Evolutionary conservation across 768 basidiomycete genomes (phyloP).

Genomic region (Lyophyllum semitale): DNA sequence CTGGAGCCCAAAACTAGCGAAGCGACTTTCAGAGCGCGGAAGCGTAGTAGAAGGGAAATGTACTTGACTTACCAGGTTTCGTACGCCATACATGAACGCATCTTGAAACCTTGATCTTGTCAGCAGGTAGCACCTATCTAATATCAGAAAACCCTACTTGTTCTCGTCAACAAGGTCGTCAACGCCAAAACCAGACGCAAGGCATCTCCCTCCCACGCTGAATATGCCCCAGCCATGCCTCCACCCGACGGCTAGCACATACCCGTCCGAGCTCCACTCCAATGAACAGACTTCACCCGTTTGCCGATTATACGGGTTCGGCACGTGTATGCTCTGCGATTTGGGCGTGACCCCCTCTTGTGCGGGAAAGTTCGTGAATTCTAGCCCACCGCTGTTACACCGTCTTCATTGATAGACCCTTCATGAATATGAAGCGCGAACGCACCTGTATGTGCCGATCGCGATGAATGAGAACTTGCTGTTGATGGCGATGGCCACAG

Average conservation of each 20-base stretch:
- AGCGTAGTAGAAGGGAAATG: no score
- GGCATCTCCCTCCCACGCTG: constrained; percentile 85
- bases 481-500: constrained; percentile 70
- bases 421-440: background rate
- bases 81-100: constrained; percentile 81
- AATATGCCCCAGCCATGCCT: constrained; percentile 87
- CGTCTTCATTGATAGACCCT: background rate
- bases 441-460: constrained; percentile 72
- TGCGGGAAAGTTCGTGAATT: constrained; percentile 70
- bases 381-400: constrained; percentile 57
- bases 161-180: constrained; percentile 61
- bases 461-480: constrained; percentile 81
- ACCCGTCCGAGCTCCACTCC: constrained; percentile 96
- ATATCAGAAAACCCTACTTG: constrained; percentile 36
- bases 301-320: constrained; percentile 57
- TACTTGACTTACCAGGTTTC: constrained; percentile 70
- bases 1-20: constrained; percentile 87
- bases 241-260: constrained; percentile 93
- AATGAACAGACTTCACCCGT: constrained; percentile 67
- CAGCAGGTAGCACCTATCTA: constrained; percentile 6
- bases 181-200: constrained; percentile 75
- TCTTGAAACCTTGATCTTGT: constrained; percentile 63
- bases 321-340: constrained; percentile 64
- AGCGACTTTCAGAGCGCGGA: constrained; percentile 2
- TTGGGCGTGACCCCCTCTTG: constrained; percentile 56